Evolutionary conservation across 495 filamentous ascomycete species (phyloP).

Genomic region (Neohortaea acidophila): DNA sequence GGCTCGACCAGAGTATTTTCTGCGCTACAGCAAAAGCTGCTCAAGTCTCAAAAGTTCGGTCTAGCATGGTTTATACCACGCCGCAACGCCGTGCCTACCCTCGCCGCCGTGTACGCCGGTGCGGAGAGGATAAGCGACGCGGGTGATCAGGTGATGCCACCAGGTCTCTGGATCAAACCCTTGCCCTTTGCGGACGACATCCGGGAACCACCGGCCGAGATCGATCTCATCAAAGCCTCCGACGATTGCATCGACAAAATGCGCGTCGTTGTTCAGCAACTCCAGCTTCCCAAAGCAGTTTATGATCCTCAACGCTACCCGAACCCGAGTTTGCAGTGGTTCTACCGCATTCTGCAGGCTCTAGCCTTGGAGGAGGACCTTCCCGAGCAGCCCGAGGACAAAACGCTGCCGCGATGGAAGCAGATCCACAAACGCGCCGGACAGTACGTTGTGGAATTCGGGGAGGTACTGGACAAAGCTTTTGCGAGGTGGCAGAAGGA

Average conservation of each 20-base stretch:
- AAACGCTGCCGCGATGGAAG: conserved; percentile 65
- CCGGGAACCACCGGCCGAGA: conserved; percentile 54
- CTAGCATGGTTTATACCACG: conserved; percentile 83
- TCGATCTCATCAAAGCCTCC: conserved; percentile 41
- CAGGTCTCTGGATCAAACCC: conserved; percentile 78
- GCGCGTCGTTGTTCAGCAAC: conserved; percentile 63
- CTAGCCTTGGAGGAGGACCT: conserved; percentile 85
- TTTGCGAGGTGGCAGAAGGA: conserved; percentile 31
- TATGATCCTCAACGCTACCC: conserved; percentile 82
- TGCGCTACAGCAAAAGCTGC: conserved; percentile 74
- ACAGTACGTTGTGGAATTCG: conserved; percentile 61
- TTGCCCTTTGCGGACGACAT: conserved; percentile 88
- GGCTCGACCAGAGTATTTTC: conserved; percentile 88
- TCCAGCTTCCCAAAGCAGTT: conserved; percentile 73
- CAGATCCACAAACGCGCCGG: conserved; percentile 82
- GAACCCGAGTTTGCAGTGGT: conserved; percentile 93
- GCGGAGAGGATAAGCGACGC: conserved; percentile 48
- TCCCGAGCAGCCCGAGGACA: conserved; percentile 65
- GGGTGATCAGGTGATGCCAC: conserved; percentile 54
- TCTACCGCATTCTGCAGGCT: conserved; percentile 87
- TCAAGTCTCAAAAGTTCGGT: conserved; percentile 60
- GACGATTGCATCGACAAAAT: conserved; percentile 64
- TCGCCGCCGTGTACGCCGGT: conserved; percentile 71
- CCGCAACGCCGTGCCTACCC: conserved; percentile 55
- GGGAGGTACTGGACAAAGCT: conserved; percentile 44